Base-by-base conservation (phyloP, 1,139 yeast genomes). In the Yamadazyma epiphylla region DNA sequence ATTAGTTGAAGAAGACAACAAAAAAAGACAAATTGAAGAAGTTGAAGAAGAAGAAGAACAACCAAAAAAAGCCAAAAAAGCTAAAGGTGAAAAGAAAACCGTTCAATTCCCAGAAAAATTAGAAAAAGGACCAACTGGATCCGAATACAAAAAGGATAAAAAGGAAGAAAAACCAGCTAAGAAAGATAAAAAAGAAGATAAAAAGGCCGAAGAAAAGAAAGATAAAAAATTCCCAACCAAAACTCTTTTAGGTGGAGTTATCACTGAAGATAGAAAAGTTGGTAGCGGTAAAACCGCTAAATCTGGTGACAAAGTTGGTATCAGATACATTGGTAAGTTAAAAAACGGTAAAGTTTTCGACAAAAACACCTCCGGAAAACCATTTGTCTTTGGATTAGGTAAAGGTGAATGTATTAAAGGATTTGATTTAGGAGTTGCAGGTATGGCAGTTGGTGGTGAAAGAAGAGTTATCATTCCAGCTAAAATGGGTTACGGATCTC, bases 381-480 rank as follows among this genome's bases (percentile, higher is more conserved):
- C 99, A 53, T 91, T 94, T 61, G 64, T 69, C 42, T 94, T 91
- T 66, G 78, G 77, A 44, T 77, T 91, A 48, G 98, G 98, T 51
- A 86, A 84, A 61, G 98, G 98, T 55, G 97, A 94, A 67, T 96
- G 95, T 53, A 94, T 94, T 71, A 87, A 86, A 64, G 98, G 97
- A 43, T 91, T 95, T 83, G 99, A 91, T 59, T 74, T 89, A 51
- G 98, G 98, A 72, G 94, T 91, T 50, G 87, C 89, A 36, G 98
- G 98, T 59, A 89, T 94, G 97, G 80, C 95, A 39, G 95, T 87
- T 56, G 96, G 96, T 51, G 98, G 98, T 55, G 98, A 94, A 74
- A 88, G 99, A 75, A 82, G 98, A 71, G 88, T 94, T 44, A 74
- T 87, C 42, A 86, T 94, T 48, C 99, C 99, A 48, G 81, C 98